Conservation (phyloP, 306 rosid genomes). For the Heteromeles arbutifolia region DNA sequence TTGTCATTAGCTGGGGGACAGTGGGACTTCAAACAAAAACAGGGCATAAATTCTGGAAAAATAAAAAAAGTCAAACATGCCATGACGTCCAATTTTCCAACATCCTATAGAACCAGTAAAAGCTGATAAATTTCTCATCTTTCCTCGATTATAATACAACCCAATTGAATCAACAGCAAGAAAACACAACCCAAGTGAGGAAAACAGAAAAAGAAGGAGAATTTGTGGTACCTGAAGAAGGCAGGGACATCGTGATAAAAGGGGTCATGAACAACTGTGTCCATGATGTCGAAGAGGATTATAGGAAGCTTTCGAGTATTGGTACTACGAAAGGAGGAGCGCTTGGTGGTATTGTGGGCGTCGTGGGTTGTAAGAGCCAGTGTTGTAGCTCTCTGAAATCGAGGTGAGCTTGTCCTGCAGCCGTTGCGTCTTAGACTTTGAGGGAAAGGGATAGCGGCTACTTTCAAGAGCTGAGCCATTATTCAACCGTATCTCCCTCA, state of each 20-base stretch:
- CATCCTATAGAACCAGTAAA: background rate
- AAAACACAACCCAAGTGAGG: background rate
- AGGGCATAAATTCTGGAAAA: background rate
- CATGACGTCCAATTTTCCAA: background rate
- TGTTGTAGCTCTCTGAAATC: background rate
- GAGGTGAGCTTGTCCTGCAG: background rate
- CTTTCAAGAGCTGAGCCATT: slow-evolving; percentile 12
- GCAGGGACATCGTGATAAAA: slow-evolving; percentile 76
- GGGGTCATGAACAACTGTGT: slow-evolving; percentile 91
- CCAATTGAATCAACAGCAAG: background rate
- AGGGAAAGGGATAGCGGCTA: slow-evolving; percentile 6
- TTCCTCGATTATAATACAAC: background rate
- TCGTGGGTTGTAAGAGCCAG: background rate
- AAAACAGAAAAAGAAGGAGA: background rate
- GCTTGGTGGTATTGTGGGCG: background rate
- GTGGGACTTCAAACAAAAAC: background rate
- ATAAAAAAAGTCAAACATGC: background rate
- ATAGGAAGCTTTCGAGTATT: slow-evolving; percentile 53
- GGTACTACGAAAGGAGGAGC: slow-evolving; percentile 9
- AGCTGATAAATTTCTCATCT: background rate
- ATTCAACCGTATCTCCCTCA: background rate
- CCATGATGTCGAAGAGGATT: slow-evolving; percentile 90
- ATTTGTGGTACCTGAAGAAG: slow-evolving; percentile 53
- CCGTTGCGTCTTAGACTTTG: background rate
- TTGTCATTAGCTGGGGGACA: slow-evolving; percentile 1